Evolutionary conservation across 78 protist species (phyloP), one percentile per base, ranked within the genome.

Genomic region (Reticulomyxa filosa): DNA sequence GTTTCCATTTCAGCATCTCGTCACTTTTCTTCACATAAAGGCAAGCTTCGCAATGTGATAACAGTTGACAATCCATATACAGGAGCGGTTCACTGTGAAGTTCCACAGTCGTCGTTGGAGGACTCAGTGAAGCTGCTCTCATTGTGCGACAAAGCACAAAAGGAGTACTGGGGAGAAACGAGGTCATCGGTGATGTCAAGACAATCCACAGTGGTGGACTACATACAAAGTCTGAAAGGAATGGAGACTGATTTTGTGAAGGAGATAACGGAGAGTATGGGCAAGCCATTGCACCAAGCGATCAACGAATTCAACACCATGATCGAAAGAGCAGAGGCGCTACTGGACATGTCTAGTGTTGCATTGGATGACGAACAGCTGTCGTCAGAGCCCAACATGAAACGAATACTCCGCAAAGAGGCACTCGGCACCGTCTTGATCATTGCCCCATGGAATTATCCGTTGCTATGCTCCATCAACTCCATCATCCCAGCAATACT

Each of bases 371-470:
- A 42, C 29, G 20, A n/a, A 20, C 29, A n/a, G 29, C 17, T 42
- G 50, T 42, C 20, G 20, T n/a, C 50, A n/a, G 50, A n/a, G 20
- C 17, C 20, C 20, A 42, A 17, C 59, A 32, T 55, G 8, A 32
- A 32, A 10, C 59, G 10, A 8, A 8, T 32, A 11, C 26, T 55
- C 59, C 39, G 11, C 10, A 8, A 33, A 55, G 59, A 55, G 59
- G 39, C 59, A 29, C 39, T 55, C 26, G 59, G 59, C 13, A 33
- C 30, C 11, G 59, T 55, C 59, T 11, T 55, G 59, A 33, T 55
- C 39, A 10, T 55, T 32, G 59, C 59, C 11, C 59, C 59, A 20
- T 55, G 59, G 59, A 55, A 55, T 10, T 55, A 55, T 10, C 59
- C 59, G 11, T 11, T 55, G 13, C 59, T 55, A 22, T 32, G 39